Conservation (phyloP, 305 asterid genomes). For the Caryopteris hybrid region DNA sequence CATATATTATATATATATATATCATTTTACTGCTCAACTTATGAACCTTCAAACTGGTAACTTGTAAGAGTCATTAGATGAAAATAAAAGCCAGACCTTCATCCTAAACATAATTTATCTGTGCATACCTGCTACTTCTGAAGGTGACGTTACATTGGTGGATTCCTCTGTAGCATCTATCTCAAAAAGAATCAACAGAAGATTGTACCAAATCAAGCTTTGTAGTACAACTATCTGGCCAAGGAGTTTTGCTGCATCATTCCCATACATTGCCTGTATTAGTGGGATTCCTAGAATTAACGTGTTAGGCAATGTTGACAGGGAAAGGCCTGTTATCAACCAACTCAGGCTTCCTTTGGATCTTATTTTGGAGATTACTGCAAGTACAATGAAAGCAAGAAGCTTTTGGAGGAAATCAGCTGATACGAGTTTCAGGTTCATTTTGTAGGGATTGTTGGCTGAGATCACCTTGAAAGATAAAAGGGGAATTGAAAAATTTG, state of each 20-base stretch:
- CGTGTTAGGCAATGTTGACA: conserved; percentile 82
- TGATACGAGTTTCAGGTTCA: conserved; percentile 62
- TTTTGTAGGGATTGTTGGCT: conserved; percentile 63
- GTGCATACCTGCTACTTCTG: conserved; percentile 52
- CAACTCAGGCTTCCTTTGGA: conserved; percentile 56
- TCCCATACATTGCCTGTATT: conserved; percentile 76
- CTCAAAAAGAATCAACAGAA: conserved; percentile 71
- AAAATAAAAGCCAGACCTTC: conserved; percentile 11
- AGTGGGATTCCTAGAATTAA: conserved; percentile 80
- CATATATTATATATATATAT: neutral
- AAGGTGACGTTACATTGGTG: conserved; percentile 23
- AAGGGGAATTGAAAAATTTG: conserved; percentile 79
- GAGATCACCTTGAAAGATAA: conserved; percentile 78
- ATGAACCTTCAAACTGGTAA: conserved; percentile 20
- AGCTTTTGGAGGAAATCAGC: conserved; percentile 77
- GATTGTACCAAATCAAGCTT: conserved; percentile 84
- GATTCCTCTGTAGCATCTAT: conserved; percentile 50
- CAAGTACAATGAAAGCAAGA: conserved; percentile 42
- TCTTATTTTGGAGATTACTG: conserved; percentile 37
- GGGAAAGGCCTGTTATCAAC: conserved; percentile 80
- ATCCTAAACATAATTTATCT: conserved; percentile 11
- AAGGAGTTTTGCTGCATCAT: conserved; percentile 47
- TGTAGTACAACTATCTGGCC: conserved; percentile 83
- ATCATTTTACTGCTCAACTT: conserved; percentile 1
- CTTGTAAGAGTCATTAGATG: neutral